A percentile compares a stretch with the other conserved stretches of the same genome.
These are phyloP conservation scores for Suillus lakei DNA, from an alignment of 768 basidiomycete genomes.

Conservation along the genomic window DNA sequence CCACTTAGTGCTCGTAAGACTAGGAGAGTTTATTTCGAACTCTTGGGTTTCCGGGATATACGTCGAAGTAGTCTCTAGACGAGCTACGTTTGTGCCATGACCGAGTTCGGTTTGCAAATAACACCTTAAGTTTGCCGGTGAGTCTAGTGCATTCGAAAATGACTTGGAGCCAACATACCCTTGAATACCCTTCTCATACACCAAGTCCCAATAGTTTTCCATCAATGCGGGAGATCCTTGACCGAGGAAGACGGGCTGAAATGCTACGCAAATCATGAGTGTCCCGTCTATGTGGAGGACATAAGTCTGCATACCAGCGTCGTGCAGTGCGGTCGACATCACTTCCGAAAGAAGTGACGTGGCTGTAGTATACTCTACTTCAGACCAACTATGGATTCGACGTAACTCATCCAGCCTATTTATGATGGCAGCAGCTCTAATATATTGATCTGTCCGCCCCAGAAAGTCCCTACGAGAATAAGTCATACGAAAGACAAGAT, in stretches of 20 bases:
- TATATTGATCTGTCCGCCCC: conserved; percentile 60
- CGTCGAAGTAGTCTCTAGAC: conserved; percentile 77
- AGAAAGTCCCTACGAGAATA: conserved; percentile 53
- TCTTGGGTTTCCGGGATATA: conserved; percentile 68
- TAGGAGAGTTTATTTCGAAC: conserved; percentile 80
- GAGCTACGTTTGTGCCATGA: conserved; percentile 73
- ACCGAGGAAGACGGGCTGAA: conserved; percentile 67
- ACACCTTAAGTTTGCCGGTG: conserved; percentile 43
- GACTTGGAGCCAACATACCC: conserved; percentile 36
- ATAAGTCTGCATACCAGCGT: conserved; percentile 31
- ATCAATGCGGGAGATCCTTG: conserved; percentile 63
- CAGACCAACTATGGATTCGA: conserved; percentile 56
- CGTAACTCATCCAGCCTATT: conserved; percentile 65
- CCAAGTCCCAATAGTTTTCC: conserved; percentile 53
- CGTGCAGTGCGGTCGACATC: conserved; percentile 51
- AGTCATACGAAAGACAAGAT: not conserved
- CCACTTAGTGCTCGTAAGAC: conserved; percentile 79
- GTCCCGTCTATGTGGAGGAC: conserved; percentile 29
- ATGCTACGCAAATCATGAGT: conserved; percentile 39
- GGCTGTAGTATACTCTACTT: conserved; percentile 52
- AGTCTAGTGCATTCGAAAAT: too few species aligned
- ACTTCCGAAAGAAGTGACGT: conserved; percentile 54
- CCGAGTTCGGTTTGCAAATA: conserved; percentile 82
- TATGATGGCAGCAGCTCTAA: conserved; percentile 56
- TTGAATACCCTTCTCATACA: conserved; percentile 60